Conservation (phyloP, 192 early-diverging fungal genomes). For the Backusella liffmaniae region DNA sequence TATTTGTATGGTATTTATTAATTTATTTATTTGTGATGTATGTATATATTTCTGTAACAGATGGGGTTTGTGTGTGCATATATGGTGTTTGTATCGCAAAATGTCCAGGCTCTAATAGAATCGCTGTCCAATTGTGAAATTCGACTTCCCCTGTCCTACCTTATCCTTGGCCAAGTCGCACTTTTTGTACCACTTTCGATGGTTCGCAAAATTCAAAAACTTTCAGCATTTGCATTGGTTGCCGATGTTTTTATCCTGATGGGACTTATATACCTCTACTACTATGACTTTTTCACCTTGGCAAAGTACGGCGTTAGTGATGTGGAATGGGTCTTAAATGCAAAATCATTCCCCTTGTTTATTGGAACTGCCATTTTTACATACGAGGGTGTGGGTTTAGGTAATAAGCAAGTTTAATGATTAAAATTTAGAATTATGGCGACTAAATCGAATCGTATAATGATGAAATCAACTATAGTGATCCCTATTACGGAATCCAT, state of each 20-base stretch:
- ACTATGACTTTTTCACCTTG: slow-evolving; percentile 70
- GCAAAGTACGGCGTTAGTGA: slow-evolving; percentile 57
- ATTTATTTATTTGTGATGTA: neutral
- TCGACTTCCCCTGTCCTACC: slow-evolving; percentile 36
- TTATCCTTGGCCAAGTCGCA: slow-evolving; percentile 71
- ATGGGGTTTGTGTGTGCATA: slow-evolving; percentile 91
- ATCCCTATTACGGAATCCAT: slow-evolving; percentile 75
- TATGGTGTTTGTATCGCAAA: slow-evolving; percentile 88
- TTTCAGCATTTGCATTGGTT: slow-evolving; percentile 77
- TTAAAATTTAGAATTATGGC: neutral
- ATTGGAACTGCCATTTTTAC: slow-evolving; percentile 93
- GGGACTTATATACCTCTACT: slow-evolving; percentile 82
- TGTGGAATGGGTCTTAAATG: slow-evolving; percentile 71
- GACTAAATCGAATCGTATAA: neutral
- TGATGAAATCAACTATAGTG: slow-evolving; percentile 15
- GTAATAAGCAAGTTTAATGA: slow-evolving; percentile 25
- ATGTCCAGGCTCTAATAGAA: slow-evolving; percentile 75
- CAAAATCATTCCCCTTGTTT: slow-evolving; percentile 78
- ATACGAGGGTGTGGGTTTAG: slow-evolving; percentile 61
- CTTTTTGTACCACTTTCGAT: slow-evolving; percentile 83
- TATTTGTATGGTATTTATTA: neutral
- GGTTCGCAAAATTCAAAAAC: slow-evolving; percentile 86
- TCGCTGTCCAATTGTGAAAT: slow-evolving; percentile 68
- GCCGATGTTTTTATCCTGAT: slow-evolving; percentile 89
- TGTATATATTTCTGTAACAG: slow-evolving; percentile 29